Base-by-base conservation (phyloP, 1,139 yeast species). In the Blastobotrys elegans region DNA sequence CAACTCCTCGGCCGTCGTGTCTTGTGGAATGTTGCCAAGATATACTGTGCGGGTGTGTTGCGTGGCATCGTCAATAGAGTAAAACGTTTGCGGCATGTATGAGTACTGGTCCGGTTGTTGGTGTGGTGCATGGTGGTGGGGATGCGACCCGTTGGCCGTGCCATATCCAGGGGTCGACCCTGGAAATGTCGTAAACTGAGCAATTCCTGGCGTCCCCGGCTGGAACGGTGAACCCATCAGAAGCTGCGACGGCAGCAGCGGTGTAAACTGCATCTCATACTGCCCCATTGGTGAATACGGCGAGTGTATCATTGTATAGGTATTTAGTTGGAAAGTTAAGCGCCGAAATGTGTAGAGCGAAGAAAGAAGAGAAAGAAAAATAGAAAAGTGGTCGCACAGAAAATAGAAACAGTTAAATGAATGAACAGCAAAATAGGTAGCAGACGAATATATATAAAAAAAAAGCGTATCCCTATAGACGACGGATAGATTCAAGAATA, bases 21-120 rank as follows among this genome's bases (percentile, higher is more conserved):
- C 87, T n/a, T 75, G 68, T 0, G 97, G 97, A 39, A 92, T 77
- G 62, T 88, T 89, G 11, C 97, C 97, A 58, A 92, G 72, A 63
- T 89, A 88, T 6, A 92, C 95, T 0, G 97, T 88, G 63, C 97
- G 77, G 52, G 68, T 67, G 42, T 58, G 56, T 45, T 51, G 53
- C 21, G 57, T 57, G 2, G 31, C 38, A 24, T 49, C 42, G 14
- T 51, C 53, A 47, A 46, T 53, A 49, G 47, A 29, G 21, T 36
- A 32, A 32, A 35, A 32, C 46, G 50, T 43, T 46, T 59, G 29
- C 52, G 53, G 27, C 27, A 55, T 22, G 57, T 49, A 18, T 55
- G 33, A 30, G 13, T 56, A n/a, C 52, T 44, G 39, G 47, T 49
- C 39, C 11, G 37, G 22, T n/a, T 27, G 34, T 16, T 18, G 37